phyloP scores from a whole-genome alignment of 495 filamentous ascomycete genomes.

The Aspergillus sparsus region DNA sequence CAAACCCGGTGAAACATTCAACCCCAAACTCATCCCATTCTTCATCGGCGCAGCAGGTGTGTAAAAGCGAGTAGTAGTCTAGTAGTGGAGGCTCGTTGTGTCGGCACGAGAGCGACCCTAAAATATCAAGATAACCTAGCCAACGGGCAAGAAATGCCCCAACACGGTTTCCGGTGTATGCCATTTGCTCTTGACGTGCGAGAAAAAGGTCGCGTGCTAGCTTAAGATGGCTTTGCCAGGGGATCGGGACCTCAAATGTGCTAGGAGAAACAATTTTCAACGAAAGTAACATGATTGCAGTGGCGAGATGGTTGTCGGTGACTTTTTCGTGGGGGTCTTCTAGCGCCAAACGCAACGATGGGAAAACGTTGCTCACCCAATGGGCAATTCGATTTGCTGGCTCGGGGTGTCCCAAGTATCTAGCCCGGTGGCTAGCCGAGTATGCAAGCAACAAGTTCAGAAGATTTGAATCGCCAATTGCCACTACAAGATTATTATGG shows the following conservation, averaged over 20 bases:
- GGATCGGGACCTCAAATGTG: constrained; percentile 70
- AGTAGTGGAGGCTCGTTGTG: constrained; percentile 57
- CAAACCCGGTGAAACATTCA: constrained; percentile 82
- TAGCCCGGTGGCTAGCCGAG: constrained; percentile 78
- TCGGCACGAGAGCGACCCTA: constrained; percentile 74
- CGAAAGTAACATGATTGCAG: constrained; percentile 84
- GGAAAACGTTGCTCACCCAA: constrained; percentile 79
- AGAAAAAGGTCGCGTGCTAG: constrained; percentile 76
- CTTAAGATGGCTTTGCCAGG: constrained; percentile 77
- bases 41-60: constrained; percentile 37
- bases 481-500: constrained; percentile 52
- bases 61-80: constrained; percentile 58
- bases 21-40: constrained; percentile 60
- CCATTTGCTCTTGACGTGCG: constrained; percentile 58
- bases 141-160: constrained; percentile 82
- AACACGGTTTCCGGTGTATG: constrained; percentile 58
- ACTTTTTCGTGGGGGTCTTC: constrained; percentile 58
- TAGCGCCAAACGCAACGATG: constrained; percentile 67
- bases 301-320: constrained; percentile 74
- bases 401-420: constrained; percentile 71
- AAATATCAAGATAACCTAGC: constrained; percentile 83
- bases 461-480: constrained; percentile 65
- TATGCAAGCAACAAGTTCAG: constrained; percentile 79
- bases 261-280: constrained; percentile 84
- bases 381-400: constrained; percentile 75